Evolutionary conservation across 768 basidiomycete species (phyloP).

Genomic region (Hysterangium stoloniferum): DNA sequence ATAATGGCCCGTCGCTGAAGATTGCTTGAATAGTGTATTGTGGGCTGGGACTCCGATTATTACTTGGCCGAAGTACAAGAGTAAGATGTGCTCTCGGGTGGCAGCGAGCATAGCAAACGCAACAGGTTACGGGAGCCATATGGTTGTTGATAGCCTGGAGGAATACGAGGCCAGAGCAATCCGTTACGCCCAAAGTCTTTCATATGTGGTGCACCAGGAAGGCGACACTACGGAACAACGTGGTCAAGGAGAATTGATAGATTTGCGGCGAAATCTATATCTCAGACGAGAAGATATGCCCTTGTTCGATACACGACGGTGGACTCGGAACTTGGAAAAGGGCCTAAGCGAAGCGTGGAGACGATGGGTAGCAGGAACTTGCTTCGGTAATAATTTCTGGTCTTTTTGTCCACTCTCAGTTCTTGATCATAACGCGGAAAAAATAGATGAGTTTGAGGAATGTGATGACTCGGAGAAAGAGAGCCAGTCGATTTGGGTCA

Average conservation of each 20-base stretch:
- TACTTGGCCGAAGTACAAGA: slow-evolving; percentile 37
- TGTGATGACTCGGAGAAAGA: slow-evolving; percentile 23
- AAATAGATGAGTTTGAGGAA: slow-evolving; percentile 31
- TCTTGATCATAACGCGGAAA: neutral
- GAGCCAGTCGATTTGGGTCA: slow-evolving; percentile 24
- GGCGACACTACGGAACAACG: slow-evolving; percentile 15
- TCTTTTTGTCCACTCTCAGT: neutral
- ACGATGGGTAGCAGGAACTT: slow-evolving; percentile 39
- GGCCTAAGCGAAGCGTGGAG: slow-evolving; percentile 36
- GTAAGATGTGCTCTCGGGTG: slow-evolving; percentile 46
- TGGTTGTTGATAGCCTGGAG: slow-evolving; percentile 35
- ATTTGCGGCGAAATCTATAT: slow-evolving; percentile 35
- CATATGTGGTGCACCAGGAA: slow-evolving; percentile 16
- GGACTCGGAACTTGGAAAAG: slow-evolving; percentile 42
- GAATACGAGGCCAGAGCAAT: slow-evolving; percentile 43
- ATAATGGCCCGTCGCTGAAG: neutral
- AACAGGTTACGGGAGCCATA: slow-evolving; percentile 39
- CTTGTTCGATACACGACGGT: slow-evolving; percentile 41
- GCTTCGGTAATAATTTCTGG: slow-evolving; percentile 21
- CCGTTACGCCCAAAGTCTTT: slow-evolving; percentile 27
- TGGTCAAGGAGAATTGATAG: slow-evolving; percentile 29
- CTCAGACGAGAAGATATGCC: slow-evolving; percentile 34
- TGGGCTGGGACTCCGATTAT: slow-evolving; percentile 46
- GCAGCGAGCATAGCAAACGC: slow-evolving; percentile 40
- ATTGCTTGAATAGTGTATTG: slow-evolving; percentile 29